A percentile compares a stretch with the other conserved stretches of the same genome.
phyloP scores from a whole-genome alignment of 495 filamentous ascomycete genomes.

The Penicillium paxilli region DNA sequence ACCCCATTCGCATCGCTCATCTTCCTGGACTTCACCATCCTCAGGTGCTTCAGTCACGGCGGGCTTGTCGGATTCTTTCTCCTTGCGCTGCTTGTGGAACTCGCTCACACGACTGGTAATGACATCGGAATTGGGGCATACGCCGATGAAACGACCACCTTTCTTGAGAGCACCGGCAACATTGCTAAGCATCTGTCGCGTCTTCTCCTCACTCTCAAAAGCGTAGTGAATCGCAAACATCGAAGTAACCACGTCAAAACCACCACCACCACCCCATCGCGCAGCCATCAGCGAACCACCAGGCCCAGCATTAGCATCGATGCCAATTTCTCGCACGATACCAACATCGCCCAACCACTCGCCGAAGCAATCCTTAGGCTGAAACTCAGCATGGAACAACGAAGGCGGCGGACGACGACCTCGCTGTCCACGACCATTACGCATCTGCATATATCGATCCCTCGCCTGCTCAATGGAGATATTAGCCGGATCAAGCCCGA shows the following conservation, averaged over 20 bases:
- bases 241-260: constrained; percentile 94
- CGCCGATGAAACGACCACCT: constrained; percentile 89
- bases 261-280: constrained; percentile 61
- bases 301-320: constrained; percentile 66
- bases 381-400: constrained; percentile 82
- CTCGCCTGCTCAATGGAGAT: constrained; percentile 86
- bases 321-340: constrained; percentile 79
- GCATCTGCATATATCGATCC: constrained; percentile 78
- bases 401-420: constrained; percentile 57
- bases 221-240: constrained; percentile 99
- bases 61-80: constrained; percentile 33
- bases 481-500: constrained; percentile 90
- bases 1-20: constrained; percentile 72
- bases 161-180: constrained; percentile 88
- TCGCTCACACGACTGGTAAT: constrained; percentile 65
- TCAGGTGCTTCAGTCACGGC: constrained; percentile 30
- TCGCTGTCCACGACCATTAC: constrained; percentile 52
- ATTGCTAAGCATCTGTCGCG: constrained; percentile 89
- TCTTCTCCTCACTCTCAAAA: constrained; percentile 87
- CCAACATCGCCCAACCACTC: constrained; percentile 75
- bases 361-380: constrained; percentile 85
- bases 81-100: constrained; percentile 62
- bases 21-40: constrained; percentile 54
- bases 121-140: constrained; percentile 90
- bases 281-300: constrained; percentile 53